Evolutionary conservation across 345 rosid genomes (phyloP), one percentile per base, ranked within the genome.

Genomic region (Lagerstroemia speciosa): DNA sequence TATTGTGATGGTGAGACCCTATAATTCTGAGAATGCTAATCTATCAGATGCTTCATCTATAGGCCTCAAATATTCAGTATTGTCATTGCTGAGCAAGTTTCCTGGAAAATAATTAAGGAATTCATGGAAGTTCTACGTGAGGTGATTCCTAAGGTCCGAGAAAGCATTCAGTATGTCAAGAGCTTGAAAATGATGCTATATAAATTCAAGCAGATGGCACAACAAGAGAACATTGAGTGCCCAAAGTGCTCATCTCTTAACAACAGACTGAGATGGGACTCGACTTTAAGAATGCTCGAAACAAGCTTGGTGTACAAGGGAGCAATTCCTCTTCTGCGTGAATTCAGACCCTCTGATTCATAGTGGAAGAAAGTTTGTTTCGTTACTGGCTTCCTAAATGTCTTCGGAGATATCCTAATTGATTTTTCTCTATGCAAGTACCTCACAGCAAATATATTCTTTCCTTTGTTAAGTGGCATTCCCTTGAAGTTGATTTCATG

Each of bases 401-500:
- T 80, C 71, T 87, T 88, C 62, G 78, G 82, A 22, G 92, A 85
- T 72, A 78, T 88, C 72, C 78, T 78, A 26, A 78, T 73, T 55
- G 82, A 76, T 46, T 82, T 85, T 74, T 75, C 83, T 32, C 76
- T 74, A 75, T 77, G 70, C 81, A 79, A 76, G 75, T 65, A 76
- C 72, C 73, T 83, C 15, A 76, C 89, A 29, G 84, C 97, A 41
- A 89, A 84, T 58, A 80, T 81, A 52, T 87, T 71, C 69, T 91
- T 91, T 67, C 82, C 89, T 0, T 84, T 85, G 80, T 75, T 89
- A 4, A 87, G 97, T 55, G 88, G 84, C 66, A 24, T 85, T 67
- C 86, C 87, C 69, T 70, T 87, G 72, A 76, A 81, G 75, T 78
- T 91, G 78, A 84, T 87, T 17, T 86, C 84, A 40, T 91, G 95